Base-by-base conservation (phyloP, 768 basidiomycete genomes). In the Rhizopogon roseolus region DNA sequence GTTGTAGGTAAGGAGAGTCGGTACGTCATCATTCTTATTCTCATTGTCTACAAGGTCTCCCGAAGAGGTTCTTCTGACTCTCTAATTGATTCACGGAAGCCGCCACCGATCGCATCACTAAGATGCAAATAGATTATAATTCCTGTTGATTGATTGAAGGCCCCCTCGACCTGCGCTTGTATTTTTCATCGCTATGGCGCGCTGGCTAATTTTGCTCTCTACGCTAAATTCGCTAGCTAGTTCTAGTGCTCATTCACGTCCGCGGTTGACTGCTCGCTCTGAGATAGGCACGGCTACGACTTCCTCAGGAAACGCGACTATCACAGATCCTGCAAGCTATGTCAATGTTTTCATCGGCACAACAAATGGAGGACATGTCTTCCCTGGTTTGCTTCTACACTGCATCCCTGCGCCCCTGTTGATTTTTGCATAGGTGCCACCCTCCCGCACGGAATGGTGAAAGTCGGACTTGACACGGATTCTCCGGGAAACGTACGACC, bases 401-500 rank as follows among this genome's bases (percentile, higher is more conserved):
- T 1, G 13, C 37, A 42, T 54, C 51, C 40, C 10, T 38, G 36
- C 34, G 48, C 50, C 22, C 13, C 37, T 19, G 22, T 17, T 57
- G 8, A 42, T 6, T 3, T 11, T 42, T 11, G 4, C 25, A 4
- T 42, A 82, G 84, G 84, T 41, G 83, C 81, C 0, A 85, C 81
- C 2, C 60, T 83, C 19, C 85, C 85, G 2, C 83, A 85, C 66
- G 84, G 85, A n/a, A 82, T 85, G 84, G 76, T 80, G 14, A 86
- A 86, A 68, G 76, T 71, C 2, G 84, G 84, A 6, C 79, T 85
- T 77, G 84, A 86, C 60, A 85, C 83, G 0, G 81, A 85, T 59
- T 82, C 82, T 11, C 80, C 82, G 3, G 80, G 76, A 60, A 81
- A 81, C 62, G 82, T 82, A 58, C 34, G 73, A 63, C 25, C 13